Evolutionary conservation across 2,329 filamentous ascomycete genomes (phyloP).

Genomic region (Exophiala phaeomuriformis): DNA sequence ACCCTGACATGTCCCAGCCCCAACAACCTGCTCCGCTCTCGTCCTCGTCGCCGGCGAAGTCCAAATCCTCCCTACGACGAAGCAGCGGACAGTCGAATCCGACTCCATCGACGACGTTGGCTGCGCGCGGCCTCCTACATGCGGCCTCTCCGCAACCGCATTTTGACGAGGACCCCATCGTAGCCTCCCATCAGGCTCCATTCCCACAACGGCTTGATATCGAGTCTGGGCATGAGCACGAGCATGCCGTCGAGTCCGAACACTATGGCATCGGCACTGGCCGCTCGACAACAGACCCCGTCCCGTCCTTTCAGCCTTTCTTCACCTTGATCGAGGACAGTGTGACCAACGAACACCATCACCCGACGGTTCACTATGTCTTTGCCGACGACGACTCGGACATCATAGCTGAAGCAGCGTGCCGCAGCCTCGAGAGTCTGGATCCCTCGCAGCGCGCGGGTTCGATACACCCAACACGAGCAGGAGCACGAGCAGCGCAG

Average conservation of each 20-base stretch:
- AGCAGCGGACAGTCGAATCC: slow-evolving; percentile 4
- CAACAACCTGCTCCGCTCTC: slow-evolving; percentile 21
- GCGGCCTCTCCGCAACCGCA: slow-evolving; percentile 22
- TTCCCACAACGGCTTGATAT: slow-evolving; percentile 4
- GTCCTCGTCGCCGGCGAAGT: slow-evolving; percentile 24
- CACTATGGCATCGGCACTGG: slow-evolving; percentile 7
- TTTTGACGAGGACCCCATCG: slow-evolving; percentile 23
- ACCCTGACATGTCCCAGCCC: slow-evolving; percentile 20
- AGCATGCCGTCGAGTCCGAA: slow-evolving; percentile 20
- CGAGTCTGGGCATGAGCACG: slow-evolving; percentile 10
- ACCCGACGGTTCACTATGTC: slow-evolving; percentile 84
- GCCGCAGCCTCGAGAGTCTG: slow-evolving; percentile 45
- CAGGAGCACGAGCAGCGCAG: not conserved
- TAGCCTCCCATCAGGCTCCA: slow-evolving; percentile 8
- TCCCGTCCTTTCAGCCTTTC: slow-evolving; percentile 61
- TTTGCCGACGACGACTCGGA: slow-evolving; percentile 88
- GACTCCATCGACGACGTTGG: not conserved
- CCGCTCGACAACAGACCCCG: slow-evolving; percentile 9
- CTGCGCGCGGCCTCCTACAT: slow-evolving; percentile 13
- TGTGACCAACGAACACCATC: slow-evolving; percentile 64
- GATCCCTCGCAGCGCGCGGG: slow-evolving; percentile 24
- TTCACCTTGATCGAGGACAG: slow-evolving; percentile 78
- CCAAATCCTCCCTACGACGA: slow-evolving; percentile 25
- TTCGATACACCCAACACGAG: slow-evolving; percentile 9
- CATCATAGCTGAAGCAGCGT: slow-evolving; percentile 59